Evolutionary conservation across 208 protist species (phyloP), one percentile per base, ranked within the genome.

Genomic region (Vickermania ingenoplastis): DNA sequence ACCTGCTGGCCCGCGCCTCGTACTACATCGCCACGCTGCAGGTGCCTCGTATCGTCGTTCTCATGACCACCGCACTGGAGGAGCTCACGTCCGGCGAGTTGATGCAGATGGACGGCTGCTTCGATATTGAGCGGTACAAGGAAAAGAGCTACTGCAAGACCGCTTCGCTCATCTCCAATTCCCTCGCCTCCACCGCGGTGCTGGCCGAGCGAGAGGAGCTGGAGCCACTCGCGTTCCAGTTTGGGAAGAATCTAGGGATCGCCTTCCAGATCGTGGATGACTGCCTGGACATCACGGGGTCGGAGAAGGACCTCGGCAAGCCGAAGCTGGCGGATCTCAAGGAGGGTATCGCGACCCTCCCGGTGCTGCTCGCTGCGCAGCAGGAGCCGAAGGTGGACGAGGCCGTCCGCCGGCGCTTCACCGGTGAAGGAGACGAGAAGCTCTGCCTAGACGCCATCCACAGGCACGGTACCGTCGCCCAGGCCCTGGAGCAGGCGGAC

Each of bases 261-360:
- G 94, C 95, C 28, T 97, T 97, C 63, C 94, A 97, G 66, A 92
- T 97, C 51, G 77, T 97, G 1, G 95, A 98, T 61, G 95, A 98
- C 75, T 86, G 95, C 65, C 89, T 98, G 11, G 95, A 98, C 74
- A 96, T 96, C 65, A 83, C 73, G 17, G 80, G 79, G 2, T 72
- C 77, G 36, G 83, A 86, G 69, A 77, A 83, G 65, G 63, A 69
- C 30, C 65, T 91, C 3, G 83, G 83, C 1, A 94, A 94, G 69
- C 83, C 83, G 17, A 85, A 79, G 61, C 62, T 89, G 63, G 78
- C 71, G 24, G 86, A 94, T 63, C 80, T 91, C 73, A 82, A 83
- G 64, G 81, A 77, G 31, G 86, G 83, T 31, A 85, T 86, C 48
- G 83, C 83, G 31, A 94, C 86, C 26, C 63, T 94, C 31, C 86